Evolutionary conservation across 2,329 filamentous ascomycete species (phyloP), one percentile per base, ranked within the genome.

Genomic region (Annulohypoxylon truncatum): DNA sequence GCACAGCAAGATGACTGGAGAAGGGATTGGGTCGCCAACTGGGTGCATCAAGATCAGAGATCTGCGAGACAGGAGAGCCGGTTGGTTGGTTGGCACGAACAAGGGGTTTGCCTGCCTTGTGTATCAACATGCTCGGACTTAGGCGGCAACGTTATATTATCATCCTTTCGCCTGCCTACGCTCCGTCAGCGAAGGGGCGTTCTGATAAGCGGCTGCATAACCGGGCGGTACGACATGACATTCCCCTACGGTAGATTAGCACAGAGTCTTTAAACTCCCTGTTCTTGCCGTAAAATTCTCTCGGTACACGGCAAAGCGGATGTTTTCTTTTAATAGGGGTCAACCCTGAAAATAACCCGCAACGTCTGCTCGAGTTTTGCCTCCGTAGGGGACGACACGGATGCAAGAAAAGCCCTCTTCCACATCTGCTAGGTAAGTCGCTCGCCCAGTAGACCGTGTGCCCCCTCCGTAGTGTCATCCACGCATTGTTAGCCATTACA

Each of bases 81-180:
- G 22, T 35, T 66, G 54, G 59, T 59, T 63, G 54, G 59, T 12
- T n/a, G 26, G 18, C 10, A 15, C n/a, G 5, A 38, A 57, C 22
- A 61, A 55, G 60, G 56, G 51, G 44, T 40, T 38, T 57, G 55
- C 60, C 20, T 47, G 55, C 42, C 40, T 61, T 61, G 61, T 58
- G 29, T 61, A 61, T 48, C 52, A 31, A 59, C 38, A 24, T 29
- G 22, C 42, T 61, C 61, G 65, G 61, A 64, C 65, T 67, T 64
- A 52, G 56, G 57, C 58, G 58, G 58, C 66, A 62, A 58, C 66
- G 58, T 58, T 65, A 50, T 62, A 62, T 65, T 64, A 31, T 54
- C 24, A 47, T 56, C 22, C 50, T 54, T 55, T 56, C 38, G 38
- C 24, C 29, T 38, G 22, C 35, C 52, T 44, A 44, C 12, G 24